Conservation (phyloP, 2,329 filamentous ascomycete species). For the Clarireedia monteithiana region DNA sequence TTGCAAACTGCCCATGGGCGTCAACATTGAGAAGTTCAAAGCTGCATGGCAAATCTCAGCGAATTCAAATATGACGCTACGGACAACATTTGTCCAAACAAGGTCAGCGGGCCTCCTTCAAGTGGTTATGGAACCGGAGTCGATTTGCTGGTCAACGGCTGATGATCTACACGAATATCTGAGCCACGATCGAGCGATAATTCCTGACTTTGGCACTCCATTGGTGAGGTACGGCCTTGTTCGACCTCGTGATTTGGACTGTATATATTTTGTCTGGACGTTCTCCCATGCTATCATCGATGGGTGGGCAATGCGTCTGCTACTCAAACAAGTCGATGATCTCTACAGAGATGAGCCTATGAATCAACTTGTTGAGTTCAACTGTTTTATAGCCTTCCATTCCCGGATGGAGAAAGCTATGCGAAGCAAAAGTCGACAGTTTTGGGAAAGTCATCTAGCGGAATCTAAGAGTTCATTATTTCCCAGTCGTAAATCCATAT, state of each 20-base stretch:
- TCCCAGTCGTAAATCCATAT: conserved; percentile 24
- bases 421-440: conserved; percentile 27
- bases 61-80: conserved; percentile 25
- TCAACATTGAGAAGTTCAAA: conserved; percentile 18
- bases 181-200: not conserved
- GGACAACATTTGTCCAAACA: conserved; percentile 25
- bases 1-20: conserved; percentile 14
- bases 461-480: conserved; percentile 40
- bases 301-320: conserved; percentile 38
- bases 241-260: conserved; percentile 5
- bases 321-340: conserved; percentile 23
- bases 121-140: conserved; percentile 9
- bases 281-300: conserved; percentile 51
- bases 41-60: conserved; percentile 24
- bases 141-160: not conserved
- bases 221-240: conserved; percentile 8
- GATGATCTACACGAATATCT: not conserved
- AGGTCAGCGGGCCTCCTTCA: conserved; percentile 8
- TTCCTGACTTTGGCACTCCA: conserved; percentile 10
- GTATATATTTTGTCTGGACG: conserved; percentile 39
- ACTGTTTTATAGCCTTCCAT: not conserved
- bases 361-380: not conserved
- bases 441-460: conserved; percentile 39
- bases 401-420: not conserved
- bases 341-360: not conserved